Evolutionary conservation across 2,329 filamentous ascomycete species (phyloP), one percentile per base, ranked within the genome.

Genomic region (Penicillium sclerotiorum): DNA sequence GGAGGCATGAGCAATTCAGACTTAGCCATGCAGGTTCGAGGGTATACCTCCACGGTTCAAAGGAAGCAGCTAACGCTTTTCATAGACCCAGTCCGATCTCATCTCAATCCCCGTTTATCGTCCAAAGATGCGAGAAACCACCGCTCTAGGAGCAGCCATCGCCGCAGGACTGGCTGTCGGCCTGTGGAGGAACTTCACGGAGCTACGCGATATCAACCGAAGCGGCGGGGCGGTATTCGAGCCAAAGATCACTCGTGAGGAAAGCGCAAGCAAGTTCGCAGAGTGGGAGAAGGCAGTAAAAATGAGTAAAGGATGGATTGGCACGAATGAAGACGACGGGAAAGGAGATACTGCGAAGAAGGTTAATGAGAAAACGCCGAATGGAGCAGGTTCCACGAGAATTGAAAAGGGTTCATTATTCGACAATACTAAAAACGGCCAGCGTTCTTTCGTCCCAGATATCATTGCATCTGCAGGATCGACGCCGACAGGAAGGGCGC

Each of bases 1-100:
- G 91, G 91, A 49, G 91, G 91, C 50, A 89, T 96, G 80, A 91
- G 87, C 62, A 93, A 90, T 72, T 93, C 89, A 9, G 87, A 92
- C 66, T 79, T 95, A 48, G 90, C 87, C 73, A 96, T 96, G 91
- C 90, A 88, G 73, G 79, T 81, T 66, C 48, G 75, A 25, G 3
- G 5, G 5, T 5, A 36, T n/a, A 36, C 20, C 8, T 5, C 20
- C 7, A 36, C 8, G 2, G 8, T 18, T 20, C 15, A 36, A 18
- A 18, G 7, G 6, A 9, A 4, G 20, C 25, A 18, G 5, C 17
- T 36, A 36, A 20, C 11, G 8, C 8, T 32, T 9, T 8, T 18
- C 42, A 39, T n/a, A 56, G 58, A 90, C 88, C 2, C 91, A 96
- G 79, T 87, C 91, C 54, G 87, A 95, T 72, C 81, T 95, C 37